Evolutionary conservation across 805 yeast genomes (phyloP).

Genomic region (Spathaspora arborariae): DNA sequence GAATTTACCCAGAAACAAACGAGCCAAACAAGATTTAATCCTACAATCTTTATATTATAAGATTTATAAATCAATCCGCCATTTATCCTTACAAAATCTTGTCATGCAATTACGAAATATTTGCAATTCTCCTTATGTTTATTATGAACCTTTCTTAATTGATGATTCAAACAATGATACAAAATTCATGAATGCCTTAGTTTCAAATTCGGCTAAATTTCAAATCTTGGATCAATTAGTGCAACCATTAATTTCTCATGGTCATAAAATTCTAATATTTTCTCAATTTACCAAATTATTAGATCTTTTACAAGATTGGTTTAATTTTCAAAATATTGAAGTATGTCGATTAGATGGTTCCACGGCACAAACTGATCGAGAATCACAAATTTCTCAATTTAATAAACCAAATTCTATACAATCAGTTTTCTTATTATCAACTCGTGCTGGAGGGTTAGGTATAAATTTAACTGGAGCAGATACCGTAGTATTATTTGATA

Average conservation of each 20-base stretch:
- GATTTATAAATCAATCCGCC: conserved; percentile 26
- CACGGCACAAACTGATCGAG: conserved; percentile 61
- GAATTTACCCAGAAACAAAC: conserved; percentile 2
- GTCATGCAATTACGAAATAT: conserved; percentile 83
- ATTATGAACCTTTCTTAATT: conserved; percentile 68
- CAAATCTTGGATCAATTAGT: conserved; percentile 64
- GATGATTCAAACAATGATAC: conserved; percentile 32
- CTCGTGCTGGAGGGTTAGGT: conserved; percentile 95
- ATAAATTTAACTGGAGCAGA: conserved; percentile 84
- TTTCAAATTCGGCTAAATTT: conserved; percentile 69
- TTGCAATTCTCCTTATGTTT: conserved; percentile 82
- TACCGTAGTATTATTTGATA: conserved; percentile 83
- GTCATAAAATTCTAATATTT: conserved; percentile 76
- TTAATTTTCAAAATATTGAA: conserved; percentile 42
- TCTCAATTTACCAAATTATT: conserved; percentile 82
- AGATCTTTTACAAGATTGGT: conserved; percentile 78
- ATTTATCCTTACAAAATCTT: conserved; percentile 50
- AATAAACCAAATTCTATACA: conserved; percentile 17
- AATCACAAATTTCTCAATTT: conserved; percentile 57
- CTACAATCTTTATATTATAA: conserved; percentile 12
- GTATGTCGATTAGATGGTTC: conserved; percentile 75
- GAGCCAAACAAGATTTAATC: conserved; percentile 10
- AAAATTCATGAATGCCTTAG: conserved; percentile 22
- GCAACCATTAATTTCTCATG: conserved; percentile 40
- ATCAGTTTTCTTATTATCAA: conserved; percentile 71